Evolutionary conservation across 306 rosid species (phyloP).

Genomic region (Malus asiatica): DNA sequence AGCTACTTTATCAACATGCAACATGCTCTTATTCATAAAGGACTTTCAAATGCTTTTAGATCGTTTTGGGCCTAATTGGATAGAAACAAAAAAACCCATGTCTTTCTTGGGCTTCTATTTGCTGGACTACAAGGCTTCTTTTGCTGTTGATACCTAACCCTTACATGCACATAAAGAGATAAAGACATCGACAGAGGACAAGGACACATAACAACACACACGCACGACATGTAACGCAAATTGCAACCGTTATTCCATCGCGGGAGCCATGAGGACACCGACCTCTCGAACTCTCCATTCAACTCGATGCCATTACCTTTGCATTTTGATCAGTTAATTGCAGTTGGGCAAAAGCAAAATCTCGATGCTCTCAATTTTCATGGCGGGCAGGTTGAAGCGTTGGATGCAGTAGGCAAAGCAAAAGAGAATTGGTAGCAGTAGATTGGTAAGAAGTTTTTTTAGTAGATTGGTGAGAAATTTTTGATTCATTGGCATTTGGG

Average conservation of each 20-base stretch:
- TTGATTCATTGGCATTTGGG: not conserved
- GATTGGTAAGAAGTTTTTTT: not conserved
- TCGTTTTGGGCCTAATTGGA: too few species aligned
- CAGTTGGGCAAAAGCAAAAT: not conserved
- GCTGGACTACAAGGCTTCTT: not conserved
- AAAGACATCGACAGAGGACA: not conserved
- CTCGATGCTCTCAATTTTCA: not conserved
- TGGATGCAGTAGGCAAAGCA: not conserved
- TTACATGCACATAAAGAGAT: not conserved
- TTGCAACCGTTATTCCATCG: not conserved
- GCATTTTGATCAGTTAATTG: too few species aligned
- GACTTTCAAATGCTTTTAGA: too few species aligned
- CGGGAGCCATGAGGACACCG: not conserved
- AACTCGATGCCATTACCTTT: not conserved
- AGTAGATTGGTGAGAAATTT: not conserved
- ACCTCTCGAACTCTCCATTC: not conserved
- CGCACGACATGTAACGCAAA: not conserved
- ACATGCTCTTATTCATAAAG: too few species aligned
- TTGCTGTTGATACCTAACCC: not conserved
- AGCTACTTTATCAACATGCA: too few species aligned
- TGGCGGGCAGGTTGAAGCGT: not conserved
- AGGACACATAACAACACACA: not conserved
- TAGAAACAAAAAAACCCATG: too few species aligned
- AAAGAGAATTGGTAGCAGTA: not conserved
- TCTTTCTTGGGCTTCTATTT: not conserved